Conservation (phyloP, 306 rosid genomes). For the apple (Malus domestica) region ASM211411v1 NC_041793.1:12836501-12837000, state of each 20-base stretch:
- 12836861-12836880: background rate
- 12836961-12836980: background rate
- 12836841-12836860: background rate
- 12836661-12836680: background rate
- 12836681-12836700: background rate
- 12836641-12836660: too few relatives aligned
- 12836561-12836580: slow-evolving; percentile 96
- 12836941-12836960: background rate
- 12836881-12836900: background rate
- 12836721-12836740: background rate
- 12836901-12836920: too few relatives aligned
- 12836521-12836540: slow-evolving; percentile 99
- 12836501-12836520: slow-evolving; percentile 96
- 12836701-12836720: background rate
- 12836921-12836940: background rate
- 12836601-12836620: slow-evolving; percentile 34
- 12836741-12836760: background rate
- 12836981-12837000: background rate
- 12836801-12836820: background rate
- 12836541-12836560: slow-evolving; percentile 93
- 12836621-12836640: background rate
- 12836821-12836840: background rate
- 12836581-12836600: slow-evolving; percentile 98
- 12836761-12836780: background rate
- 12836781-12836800: background rate